Percentiles rank a stretch among this genome's conserved stretches.
These are phyloP conservation scores for Rosa lucieae DNA, from an alignment of 306 rosid species.

Conservation along the genomic window DNA sequence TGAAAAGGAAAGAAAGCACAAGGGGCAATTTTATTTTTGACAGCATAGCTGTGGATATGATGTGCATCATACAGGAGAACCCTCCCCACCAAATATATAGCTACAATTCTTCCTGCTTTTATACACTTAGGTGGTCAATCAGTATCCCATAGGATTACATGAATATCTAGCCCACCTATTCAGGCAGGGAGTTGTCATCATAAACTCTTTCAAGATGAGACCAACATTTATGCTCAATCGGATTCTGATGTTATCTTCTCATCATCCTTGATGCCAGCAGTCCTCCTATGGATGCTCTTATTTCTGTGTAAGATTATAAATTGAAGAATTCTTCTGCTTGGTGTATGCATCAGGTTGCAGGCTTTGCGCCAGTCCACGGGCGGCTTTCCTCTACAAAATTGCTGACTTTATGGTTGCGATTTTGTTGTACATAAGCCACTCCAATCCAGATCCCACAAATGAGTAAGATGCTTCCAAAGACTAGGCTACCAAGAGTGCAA, in stretches of 20 bases:
- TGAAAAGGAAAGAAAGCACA: background rate
- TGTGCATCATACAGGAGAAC: background rate
- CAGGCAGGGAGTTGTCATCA: background rate
- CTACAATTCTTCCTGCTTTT: background rate
- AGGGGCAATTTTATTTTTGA: background rate
- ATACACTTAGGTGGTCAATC: background rate
- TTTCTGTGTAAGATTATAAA: background rate
- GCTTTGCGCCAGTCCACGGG: slow-evolving; percentile 59
- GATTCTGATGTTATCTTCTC: background rate
- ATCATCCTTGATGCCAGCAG: background rate
- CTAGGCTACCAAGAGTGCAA: slow-evolving; percentile 71
- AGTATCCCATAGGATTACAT: background rate
- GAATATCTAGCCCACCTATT: slow-evolving; percentile 6
- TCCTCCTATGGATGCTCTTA: background rate
- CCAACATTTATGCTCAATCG: background rate
- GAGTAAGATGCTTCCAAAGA: slow-evolving; percentile 69
- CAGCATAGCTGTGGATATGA: background rate
- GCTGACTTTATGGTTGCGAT: slow-evolving; percentile 32
- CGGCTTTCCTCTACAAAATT: slow-evolving; percentile 41
- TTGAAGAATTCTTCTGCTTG: background rate
- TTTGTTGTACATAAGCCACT: slow-evolving; percentile 53
- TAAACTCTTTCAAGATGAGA: background rate
- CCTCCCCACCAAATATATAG: background rate
- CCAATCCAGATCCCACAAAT: slow-evolving; percentile 80
- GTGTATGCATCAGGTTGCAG: slow-evolving; percentile 39